These are phyloP conservation scores for Kluyveromyces sp. DNA, from an alignment of 1,139 yeast species.

Conservation along the genomic window DNA sequence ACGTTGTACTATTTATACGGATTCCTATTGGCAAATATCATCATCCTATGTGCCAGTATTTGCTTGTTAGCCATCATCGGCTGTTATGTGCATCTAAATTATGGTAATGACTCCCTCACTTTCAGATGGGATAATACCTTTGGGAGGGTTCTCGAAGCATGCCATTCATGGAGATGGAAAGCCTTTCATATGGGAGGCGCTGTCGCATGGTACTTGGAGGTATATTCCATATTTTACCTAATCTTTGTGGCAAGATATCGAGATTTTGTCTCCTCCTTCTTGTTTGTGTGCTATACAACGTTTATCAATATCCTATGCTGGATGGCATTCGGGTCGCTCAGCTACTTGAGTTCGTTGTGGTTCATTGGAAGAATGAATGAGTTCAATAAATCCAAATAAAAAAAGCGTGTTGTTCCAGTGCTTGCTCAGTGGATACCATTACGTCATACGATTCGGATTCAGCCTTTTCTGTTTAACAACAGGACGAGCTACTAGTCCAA, in stretches of 20 bases:
- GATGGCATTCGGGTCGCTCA: conserved; percentile 69
- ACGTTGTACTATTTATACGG: conserved; percentile 79
- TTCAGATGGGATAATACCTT: neutral
- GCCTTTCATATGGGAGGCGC: conserved; percentile 68
- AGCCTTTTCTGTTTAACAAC: neutral
- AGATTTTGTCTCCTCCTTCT: conserved; percentile 62
- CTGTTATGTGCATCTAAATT: conserved; percentile 54
- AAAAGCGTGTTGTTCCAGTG: neutral
- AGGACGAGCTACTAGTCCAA: neutral
- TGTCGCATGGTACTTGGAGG: conserved; percentile 61
- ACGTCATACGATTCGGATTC: neutral
- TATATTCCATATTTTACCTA: conserved; percentile 65
- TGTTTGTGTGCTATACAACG: conserved; percentile 67
- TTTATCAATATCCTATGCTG: conserved; percentile 59
- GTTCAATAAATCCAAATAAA: conserved; percentile 2
- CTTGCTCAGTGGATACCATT: neutral
- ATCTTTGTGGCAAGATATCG: conserved; percentile 47
- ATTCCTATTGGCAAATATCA: conserved; percentile 56
- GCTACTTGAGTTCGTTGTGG: conserved; percentile 39
- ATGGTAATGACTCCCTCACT: conserved; percentile 30
- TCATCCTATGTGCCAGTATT: conserved; percentile 62
- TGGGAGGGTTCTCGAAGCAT: neutral
- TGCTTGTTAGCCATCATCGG: conserved; percentile 49
- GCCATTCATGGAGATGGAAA: conserved; percentile 69
- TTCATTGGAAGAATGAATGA: conserved; percentile 17